Evolutionary conservation across 495 filamentous ascomycete genomes (phyloP).

Genomic region (Penicillium manginii): DNA sequence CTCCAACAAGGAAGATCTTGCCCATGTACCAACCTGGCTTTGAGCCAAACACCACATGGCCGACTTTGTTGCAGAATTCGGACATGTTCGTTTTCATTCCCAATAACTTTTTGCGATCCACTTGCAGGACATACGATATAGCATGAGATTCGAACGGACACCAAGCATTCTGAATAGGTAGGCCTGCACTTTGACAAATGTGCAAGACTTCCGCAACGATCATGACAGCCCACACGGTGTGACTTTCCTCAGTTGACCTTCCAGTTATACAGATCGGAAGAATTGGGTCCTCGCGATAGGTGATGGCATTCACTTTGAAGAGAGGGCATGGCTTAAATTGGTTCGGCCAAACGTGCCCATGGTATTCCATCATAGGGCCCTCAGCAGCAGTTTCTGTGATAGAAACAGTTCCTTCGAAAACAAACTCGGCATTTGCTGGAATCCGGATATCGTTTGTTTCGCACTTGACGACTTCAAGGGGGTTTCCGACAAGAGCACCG

Average conservation of each 20-base stretch:
- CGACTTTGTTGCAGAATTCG: slow-evolving; percentile 25
- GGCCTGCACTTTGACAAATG: slow-evolving; percentile 28
- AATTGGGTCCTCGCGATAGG: slow-evolving; percentile 37
- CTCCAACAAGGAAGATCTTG: slow-evolving; percentile 31
- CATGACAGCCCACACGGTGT: slow-evolving; percentile 30
- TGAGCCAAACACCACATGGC: slow-evolving; percentile 28
- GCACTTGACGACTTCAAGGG: slow-evolving; percentile 43
- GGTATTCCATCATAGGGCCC: slow-evolving; percentile 43
- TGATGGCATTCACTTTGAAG: slow-evolving; percentile 43
- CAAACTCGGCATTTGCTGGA: slow-evolving; percentile 44
- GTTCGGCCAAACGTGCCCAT: slow-evolving; percentile 37
- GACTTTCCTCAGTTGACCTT: slow-evolving; percentile 37
- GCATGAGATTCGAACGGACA: slow-evolving; percentile 35
- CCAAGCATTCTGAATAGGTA: slow-evolving; percentile 30
- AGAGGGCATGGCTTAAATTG: slow-evolving; percentile 30
- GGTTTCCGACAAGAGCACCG: slow-evolving; percentile 34
- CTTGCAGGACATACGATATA: slow-evolving; percentile 31
- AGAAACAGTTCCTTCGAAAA: slow-evolving; percentile 42
- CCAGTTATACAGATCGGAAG: slow-evolving; percentile 37
- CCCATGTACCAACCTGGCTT: slow-evolving; percentile 33
- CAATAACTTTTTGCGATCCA: slow-evolving; percentile 25
- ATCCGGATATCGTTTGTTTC: slow-evolving; percentile 43
- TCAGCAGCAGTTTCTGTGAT: slow-evolving; percentile 36
- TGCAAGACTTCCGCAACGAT: slow-evolving; percentile 33
- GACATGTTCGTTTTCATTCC: slow-evolving; percentile 23